Evolutionary conservation across 2,329 filamentous ascomycete species (phyloP), one percentile per base, ranked within the genome.

Genomic region (Stachybotrys chlorohalonatus): DNA sequence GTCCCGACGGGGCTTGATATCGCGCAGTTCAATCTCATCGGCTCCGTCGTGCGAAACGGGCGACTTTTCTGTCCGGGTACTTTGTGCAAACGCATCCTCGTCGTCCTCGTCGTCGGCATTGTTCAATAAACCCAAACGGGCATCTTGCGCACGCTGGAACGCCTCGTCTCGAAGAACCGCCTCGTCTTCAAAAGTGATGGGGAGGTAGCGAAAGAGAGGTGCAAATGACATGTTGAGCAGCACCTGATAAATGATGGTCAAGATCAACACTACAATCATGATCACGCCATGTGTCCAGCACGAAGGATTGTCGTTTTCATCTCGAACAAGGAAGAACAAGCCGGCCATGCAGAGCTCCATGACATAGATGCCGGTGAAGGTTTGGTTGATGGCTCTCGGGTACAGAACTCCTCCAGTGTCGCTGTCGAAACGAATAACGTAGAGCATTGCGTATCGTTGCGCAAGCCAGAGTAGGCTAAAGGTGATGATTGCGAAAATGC

Each of bases 361-460:
- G 57, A 96, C 84, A 64, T 99, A 99, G 0, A 99, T 74, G 0
- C 94, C 94, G 0, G 90, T 94, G 65, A 99, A 97, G 0, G 94
- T 88, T 67, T 96, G 93, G 66, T 96, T 96, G 72, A 97, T 89
- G 1, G 94, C 94, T 42, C 86, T 83, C 0, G 94, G 94, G 64
- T 96, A 99, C 52, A 97, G 75, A 1, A 97, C 80, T 48, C 94
- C 94, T 47, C 94, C 94, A 0, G 93, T 99, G 70, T 99, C 94
- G 57, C 87, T 84, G 60, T 86, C 83, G 69, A 95, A 95, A 53
- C 91, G 88, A 31, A 85, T 95, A 56, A 99, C 92, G 64, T 96
- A 99, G 17, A 99, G 81, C 75, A 95, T 95, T 61, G 93, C 93
- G 72, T 97, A 97, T n/a, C 93, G 84, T 68, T 97, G 91, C 1